Conservation (phyloP, 2,329 filamentous ascomycete species). For the Pseudogymnoascus sp. region DNA sequence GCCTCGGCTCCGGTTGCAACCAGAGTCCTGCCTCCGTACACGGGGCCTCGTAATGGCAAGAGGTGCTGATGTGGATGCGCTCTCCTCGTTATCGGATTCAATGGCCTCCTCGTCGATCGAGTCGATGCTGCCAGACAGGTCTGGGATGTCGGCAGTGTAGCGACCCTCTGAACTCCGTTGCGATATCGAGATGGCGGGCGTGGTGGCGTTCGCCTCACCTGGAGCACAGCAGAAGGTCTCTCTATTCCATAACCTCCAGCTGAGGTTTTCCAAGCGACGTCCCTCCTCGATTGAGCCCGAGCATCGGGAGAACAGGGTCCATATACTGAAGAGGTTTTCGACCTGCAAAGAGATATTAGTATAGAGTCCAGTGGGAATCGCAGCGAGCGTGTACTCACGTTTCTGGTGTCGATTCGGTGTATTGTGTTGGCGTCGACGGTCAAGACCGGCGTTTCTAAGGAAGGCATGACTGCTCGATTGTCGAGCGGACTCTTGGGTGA, state of each 20-base stretch:
- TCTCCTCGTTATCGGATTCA: slow-evolving; percentile 37
- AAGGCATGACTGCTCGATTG: slow-evolving; percentile 57
- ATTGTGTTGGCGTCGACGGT: slow-evolving; percentile 88
- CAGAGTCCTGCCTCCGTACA: slow-evolving; percentile 62
- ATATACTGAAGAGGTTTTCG: slow-evolving; percentile 92
- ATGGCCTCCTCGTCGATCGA: slow-evolving; percentile 56
- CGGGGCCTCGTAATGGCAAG: slow-evolving; percentile 56
- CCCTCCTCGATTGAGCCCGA: slow-evolving; percentile 91
- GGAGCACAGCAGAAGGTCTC: slow-evolving; percentile 83
- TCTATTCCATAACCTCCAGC: slow-evolving; percentile 90
- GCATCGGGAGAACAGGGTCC: slow-evolving; percentile 94
- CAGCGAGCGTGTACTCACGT: slow-evolving; percentile 34
- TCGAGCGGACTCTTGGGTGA: neutral
- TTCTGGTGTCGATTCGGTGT: slow-evolving; percentile 88
- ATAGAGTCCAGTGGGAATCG: neutral
- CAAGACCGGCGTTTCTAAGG: slow-evolving; percentile 76
- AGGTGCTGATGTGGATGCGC: slow-evolving; percentile 41
- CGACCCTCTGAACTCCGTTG: slow-evolving; percentile 24
- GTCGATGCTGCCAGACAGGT: slow-evolving; percentile 69
- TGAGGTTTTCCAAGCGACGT: slow-evolving; percentile 84
- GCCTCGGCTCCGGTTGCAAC: slow-evolving; percentile 60
- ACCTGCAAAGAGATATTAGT: slow-evolving; percentile 26
- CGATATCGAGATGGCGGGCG: slow-evolving; percentile 31
- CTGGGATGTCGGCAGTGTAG: slow-evolving; percentile 53
- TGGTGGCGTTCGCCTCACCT: slow-evolving; percentile 39